These are phyloP conservation scores for Elsinoe fawcettii DNA, from an alignment of 2,329 filamentous ascomycete species.

Conservation along the genomic window DNA sequence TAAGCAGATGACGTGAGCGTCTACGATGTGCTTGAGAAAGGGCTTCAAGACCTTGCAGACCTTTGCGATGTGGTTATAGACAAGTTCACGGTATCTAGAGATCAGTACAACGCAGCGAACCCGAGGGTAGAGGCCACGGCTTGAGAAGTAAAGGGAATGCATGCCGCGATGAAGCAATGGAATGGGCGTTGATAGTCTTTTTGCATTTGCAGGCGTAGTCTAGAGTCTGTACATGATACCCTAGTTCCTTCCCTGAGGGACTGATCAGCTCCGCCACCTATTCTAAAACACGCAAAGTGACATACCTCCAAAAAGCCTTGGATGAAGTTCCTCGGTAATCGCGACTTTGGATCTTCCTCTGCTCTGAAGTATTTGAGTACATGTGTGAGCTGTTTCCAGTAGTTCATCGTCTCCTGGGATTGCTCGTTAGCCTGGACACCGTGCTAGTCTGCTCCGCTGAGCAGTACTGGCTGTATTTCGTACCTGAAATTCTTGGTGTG, in stretches of 20 bases:
- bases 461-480: slow-evolving; percentile 14
- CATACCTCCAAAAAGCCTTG: slow-evolving; percentile 87
- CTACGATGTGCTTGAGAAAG: slow-evolving; percentile 81
- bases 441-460: neutral
- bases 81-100: slow-evolving; percentile 66
- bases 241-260: slow-evolving; percentile 33
- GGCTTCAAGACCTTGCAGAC: slow-evolving; percentile 77
- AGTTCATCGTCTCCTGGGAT: slow-evolving; percentile 89
- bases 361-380: slow-evolving; percentile 94
- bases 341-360: slow-evolving; percentile 69
- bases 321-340: slow-evolving; percentile 84
- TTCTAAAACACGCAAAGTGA: neutral
- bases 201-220: slow-evolving; percentile 17
- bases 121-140: slow-evolving; percentile 19
- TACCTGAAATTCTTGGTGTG: slow-evolving; percentile 91
- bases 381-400: slow-evolving; percentile 95
- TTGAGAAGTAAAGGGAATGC: neutral
- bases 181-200: slow-evolving; percentile 2
- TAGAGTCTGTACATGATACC: slow-evolving; percentile 20
- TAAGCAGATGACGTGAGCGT: slow-evolving; percentile 66
- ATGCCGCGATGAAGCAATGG: slow-evolving; percentile 16
- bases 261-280: slow-evolving; percentile 5
- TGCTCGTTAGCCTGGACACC: neutral
- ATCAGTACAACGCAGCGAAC: slow-evolving; percentile 47
- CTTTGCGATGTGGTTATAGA: slow-evolving; percentile 91